Conservation (phyloP, 2,329 filamentous ascomycete genomes). For the Bipolaris zeicola region DNA sequence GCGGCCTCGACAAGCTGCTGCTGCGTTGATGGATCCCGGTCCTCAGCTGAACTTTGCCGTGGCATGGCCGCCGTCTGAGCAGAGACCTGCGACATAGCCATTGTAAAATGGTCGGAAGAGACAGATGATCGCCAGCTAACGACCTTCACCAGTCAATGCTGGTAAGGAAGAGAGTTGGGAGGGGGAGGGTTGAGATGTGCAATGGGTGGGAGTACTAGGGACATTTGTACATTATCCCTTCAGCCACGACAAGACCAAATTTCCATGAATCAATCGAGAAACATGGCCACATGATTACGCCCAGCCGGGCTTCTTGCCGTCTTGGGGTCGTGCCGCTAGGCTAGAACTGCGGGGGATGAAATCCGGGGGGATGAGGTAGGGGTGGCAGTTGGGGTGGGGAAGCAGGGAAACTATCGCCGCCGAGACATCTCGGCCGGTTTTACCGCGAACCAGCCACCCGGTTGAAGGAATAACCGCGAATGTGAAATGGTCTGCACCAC, state of each 20-base stretch:
- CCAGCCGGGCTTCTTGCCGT: slow-evolving; percentile 3
- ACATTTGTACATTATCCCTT: slow-evolving; percentile 13
- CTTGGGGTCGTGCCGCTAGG: neutral
- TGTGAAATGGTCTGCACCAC: neutral
- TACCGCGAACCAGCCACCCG: neutral
- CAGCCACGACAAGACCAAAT: slow-evolving; percentile 16
- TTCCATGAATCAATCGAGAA: slow-evolving; percentile 8
- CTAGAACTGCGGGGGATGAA: neutral
- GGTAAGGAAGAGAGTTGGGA: slow-evolving; percentile 3
- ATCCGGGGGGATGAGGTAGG: neutral
- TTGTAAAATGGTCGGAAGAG: slow-evolving; percentile 7
- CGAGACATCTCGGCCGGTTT: neutral
- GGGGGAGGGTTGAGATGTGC: neutral
- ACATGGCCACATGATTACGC: slow-evolving; percentile 11
- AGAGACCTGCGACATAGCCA: slow-evolving; percentile 17
- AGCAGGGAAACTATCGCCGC: neutral
- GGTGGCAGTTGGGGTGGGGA: neutral
- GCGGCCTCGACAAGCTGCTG: slow-evolving; percentile 23
- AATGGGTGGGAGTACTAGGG: slow-evolving; percentile 9
- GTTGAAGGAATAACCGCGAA: neutral
- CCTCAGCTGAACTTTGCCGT: slow-evolving; percentile 11
- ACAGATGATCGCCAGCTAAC: neutral
- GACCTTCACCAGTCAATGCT: neutral
- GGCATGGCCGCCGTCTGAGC: slow-evolving; percentile 9
- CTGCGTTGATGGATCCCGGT: slow-evolving; percentile 14